A percentile compares a stretch with the other conserved stretches of the same genome.
phyloP scores from a whole-genome alignment of 805 yeast species.

The Lipomyces yamadae region DNA sequence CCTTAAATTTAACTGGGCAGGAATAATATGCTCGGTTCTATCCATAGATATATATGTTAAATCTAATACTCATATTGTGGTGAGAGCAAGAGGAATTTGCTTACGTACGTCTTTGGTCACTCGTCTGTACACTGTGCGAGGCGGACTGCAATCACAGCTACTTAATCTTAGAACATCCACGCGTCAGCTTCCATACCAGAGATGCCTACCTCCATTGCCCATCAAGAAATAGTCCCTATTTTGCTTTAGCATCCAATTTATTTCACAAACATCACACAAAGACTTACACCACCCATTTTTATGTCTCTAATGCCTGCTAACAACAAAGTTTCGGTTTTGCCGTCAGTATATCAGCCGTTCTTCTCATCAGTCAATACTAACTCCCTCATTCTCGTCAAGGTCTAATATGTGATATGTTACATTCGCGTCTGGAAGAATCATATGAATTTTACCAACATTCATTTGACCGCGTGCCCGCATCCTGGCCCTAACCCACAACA shows the following conservation, averaged over 20 bases:
- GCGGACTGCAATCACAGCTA: conserved; percentile 1
- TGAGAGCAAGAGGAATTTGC: background rate
- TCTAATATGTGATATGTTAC: too few relatives aligned
- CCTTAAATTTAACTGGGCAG: conserved; percentile 1
- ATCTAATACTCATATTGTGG: background rate
- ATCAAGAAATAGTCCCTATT: background rate
- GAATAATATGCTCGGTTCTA: conserved; percentile 4
- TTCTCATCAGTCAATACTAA: too few relatives aligned
- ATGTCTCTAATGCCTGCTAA: background rate
- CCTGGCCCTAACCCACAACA: too few relatives aligned
- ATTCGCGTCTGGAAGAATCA: too few relatives aligned
- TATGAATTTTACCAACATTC: too few relatives aligned
- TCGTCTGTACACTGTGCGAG: background rate
- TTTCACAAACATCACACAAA: background rate
- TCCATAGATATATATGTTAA: background rate
- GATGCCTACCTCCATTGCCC: background rate
- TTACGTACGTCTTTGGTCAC: conserved; percentile 9
- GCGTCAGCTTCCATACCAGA: conserved; percentile 6
- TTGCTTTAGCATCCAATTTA: background rate
- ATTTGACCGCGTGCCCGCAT: too few relatives aligned
- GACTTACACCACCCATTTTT: background rate
- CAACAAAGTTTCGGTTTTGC: too few relatives aligned
- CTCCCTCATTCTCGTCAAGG: too few relatives aligned
- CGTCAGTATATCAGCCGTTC: too few relatives aligned
- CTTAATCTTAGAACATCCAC: background rate